These are phyloP conservation scores for Scutellaria galericulata DNA, from an alignment of 257 asterid genomes.

Conservation along the genomic window DNA sequence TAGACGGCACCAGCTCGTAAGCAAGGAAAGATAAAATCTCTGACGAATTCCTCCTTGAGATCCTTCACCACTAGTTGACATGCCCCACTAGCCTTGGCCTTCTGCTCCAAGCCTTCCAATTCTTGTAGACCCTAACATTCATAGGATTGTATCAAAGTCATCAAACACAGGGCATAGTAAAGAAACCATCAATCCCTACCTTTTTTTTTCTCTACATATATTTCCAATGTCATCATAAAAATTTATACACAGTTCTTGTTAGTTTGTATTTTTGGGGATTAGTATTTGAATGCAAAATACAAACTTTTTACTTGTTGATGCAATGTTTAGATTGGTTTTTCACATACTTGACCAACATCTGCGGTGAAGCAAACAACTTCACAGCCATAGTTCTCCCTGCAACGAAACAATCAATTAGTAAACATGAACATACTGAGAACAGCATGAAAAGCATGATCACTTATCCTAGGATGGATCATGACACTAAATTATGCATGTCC, in stretches of 20 bases:
- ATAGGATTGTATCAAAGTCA: background rate
- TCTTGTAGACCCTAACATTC: constrained; percentile 75
- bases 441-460: background rate
- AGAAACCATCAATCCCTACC: constrained; percentile 9
- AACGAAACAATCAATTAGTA: constrained; percentile 26
- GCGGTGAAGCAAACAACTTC: constrained; percentile 98
- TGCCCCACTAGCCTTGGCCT: constrained; percentile 98
- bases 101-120: constrained; percentile 90
- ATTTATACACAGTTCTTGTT: constrained; percentile 15
- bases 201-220: constrained; percentile 2
- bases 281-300: constrained; percentile 5
- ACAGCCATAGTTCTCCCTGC: constrained; percentile 93
- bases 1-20: constrained; percentile 93
- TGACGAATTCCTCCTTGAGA: constrained; percentile 92
- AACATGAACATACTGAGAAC: constrained; percentile 10
- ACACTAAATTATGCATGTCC: constrained; percentile 11
- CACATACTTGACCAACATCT: constrained; percentile 94
- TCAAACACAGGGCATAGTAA: constrained; percentile 10
- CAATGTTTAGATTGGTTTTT: constrained; percentile 25
- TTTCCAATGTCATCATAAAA: constrained; percentile 12
- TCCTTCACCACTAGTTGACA: constrained; percentile 95
- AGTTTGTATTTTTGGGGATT: background rate
- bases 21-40: constrained; percentile 89
- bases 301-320: background rate
- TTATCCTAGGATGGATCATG: background rate